Conservation (phyloP, 2,329 filamentous ascomycete genomes). For the Pyrenochaeta sp. region DNA sequence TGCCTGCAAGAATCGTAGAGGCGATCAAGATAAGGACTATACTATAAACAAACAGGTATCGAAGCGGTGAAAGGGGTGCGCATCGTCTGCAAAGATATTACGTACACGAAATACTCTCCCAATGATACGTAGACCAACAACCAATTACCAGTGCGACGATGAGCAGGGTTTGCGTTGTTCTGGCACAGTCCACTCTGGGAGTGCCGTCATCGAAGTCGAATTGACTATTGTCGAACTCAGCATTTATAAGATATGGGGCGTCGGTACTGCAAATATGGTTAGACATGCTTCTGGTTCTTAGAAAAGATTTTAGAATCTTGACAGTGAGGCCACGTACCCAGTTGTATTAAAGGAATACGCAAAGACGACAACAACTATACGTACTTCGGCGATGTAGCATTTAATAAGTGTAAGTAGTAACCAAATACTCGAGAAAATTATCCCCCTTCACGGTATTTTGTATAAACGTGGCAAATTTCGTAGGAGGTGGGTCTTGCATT, state of each 20-base stretch:
- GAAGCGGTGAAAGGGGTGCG: neutral
- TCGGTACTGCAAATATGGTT: neutral
- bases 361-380: too few species aligned
- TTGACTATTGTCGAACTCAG: slow-evolving; percentile 28
- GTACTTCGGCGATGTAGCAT: too few species aligned
- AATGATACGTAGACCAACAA: slow-evolving; percentile 32
- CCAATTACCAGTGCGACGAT: slow-evolving; percentile 30
- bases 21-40: slow-evolving; percentile 34
- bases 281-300: slow-evolving; percentile 5
- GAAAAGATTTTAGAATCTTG: neutral
- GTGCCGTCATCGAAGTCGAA: slow-evolving; percentile 30
- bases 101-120: slow-evolving; percentile 26
- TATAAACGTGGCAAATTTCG: too few species aligned
- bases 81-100: slow-evolving; percentile 36
- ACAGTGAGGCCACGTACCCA: too few species aligned
- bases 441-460: too few species aligned
- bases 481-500: too few species aligned
- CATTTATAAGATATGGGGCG: slow-evolving; percentile 15
- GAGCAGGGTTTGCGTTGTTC: slow-evolving; percentile 24
- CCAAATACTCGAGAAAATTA: too few species aligned
- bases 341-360: too few species aligned
- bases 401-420: too few species aligned
- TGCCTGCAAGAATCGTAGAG: slow-evolving; percentile 34
- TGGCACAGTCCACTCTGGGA: slow-evolving; percentile 21
- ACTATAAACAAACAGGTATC: neutral